phyloP scores from a whole-genome alignment of 2,329 filamentous ascomycete species.

The Neoarthrinium moseri region DNA sequence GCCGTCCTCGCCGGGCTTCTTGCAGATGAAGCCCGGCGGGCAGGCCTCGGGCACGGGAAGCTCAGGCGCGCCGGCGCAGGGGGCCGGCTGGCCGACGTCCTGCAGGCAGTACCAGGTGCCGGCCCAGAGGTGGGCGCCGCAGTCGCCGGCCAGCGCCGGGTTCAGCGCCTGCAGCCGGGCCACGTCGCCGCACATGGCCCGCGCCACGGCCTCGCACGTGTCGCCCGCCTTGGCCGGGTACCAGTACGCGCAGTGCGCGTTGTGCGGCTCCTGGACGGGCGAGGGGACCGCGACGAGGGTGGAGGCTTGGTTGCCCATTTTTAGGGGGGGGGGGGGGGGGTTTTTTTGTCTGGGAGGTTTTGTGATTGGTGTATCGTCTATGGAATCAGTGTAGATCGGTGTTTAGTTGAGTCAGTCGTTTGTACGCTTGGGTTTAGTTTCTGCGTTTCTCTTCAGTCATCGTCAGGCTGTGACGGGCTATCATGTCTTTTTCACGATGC shows the following conservation, averaged over 20 bases:
- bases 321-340: too few relatives aligned
- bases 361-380: too few relatives aligned
- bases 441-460: too few relatives aligned
- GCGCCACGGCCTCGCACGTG: not conserved
- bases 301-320: not conserved
- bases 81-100: not conserved
- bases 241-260: not conserved
- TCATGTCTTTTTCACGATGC: too few relatives aligned
- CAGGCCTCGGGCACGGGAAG: not conserved
- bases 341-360: too few relatives aligned
- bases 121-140: not conserved
- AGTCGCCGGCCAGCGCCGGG: not conserved
- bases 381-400: too few relatives aligned
- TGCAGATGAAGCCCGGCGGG: not conserved
- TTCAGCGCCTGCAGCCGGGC: not conserved
- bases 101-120: not conserved
- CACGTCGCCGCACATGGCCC: not conserved
- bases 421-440: too few relatives aligned
- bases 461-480: too few relatives aligned
- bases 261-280: not conserved
- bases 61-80: not conserved
- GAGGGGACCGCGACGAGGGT: not conserved
- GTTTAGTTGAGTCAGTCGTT: too few relatives aligned
- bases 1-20: not conserved
- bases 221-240: not conserved